A percentile compares a stretch with the other conserved stretches of the same genome.
phyloP scores from a whole-genome alignment of 495 filamentous ascomycete genomes.

The Staphylotrichum tortipilum region DNA sequence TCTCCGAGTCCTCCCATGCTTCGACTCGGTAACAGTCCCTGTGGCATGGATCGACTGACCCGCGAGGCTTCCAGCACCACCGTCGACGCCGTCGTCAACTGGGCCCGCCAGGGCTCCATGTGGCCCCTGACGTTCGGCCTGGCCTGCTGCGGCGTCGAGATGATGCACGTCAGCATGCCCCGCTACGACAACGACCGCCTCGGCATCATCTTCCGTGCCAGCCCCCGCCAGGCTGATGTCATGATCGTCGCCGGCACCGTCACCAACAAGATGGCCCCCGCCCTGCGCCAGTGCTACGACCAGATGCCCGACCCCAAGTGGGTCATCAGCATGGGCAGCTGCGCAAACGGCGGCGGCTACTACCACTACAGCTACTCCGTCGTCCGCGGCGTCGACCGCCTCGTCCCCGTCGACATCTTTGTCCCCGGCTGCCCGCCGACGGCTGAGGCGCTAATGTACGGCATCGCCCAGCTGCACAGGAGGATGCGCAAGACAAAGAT shows the following conservation, averaged over 20 bases:
- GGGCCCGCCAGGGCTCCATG: conserved; percentile 88
- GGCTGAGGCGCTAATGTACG: conserved; percentile 78
- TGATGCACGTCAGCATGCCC: conserved; percentile 96
- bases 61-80: conserved; percentile 29
- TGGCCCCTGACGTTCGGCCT: conserved; percentile 98
- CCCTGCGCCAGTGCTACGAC: conserved; percentile 88
- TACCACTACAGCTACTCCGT: conserved; percentile 92
- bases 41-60: neutral
- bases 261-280: conserved; percentile 97
- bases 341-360: conserved; percentile 88
- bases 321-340: conserved; percentile 88
- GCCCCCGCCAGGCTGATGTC: conserved; percentile 88
- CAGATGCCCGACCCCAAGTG: conserved; percentile 95
- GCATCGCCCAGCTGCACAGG: conserved; percentile 75
- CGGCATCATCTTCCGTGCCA: conserved; percentile 95
- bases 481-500: conserved; percentile 77
- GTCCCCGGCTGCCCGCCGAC: conserved; percentile 90
- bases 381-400: conserved; percentile 75
- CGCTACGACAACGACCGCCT: conserved; percentile 93
- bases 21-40: no score
- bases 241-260: conserved; percentile 97
- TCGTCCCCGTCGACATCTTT: conserved; percentile 87
- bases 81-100: conserved; percentile 83
- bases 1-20: conserved; percentile 13
- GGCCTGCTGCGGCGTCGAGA: conserved; percentile 92